Base-by-base conservation (phyloP, 352 stramenopile species). In the Phytophthora cryptogea region DNA sequence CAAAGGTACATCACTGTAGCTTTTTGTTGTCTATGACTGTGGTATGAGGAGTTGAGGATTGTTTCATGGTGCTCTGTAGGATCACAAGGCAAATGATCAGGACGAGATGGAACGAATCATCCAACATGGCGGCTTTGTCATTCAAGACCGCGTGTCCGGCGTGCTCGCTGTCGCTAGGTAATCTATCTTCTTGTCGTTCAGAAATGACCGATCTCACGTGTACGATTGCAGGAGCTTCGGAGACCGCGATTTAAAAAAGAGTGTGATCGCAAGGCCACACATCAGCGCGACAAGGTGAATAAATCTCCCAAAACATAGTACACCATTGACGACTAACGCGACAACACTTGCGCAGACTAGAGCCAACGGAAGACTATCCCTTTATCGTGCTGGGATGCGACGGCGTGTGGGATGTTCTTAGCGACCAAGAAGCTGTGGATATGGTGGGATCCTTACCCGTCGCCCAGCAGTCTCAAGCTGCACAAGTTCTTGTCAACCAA, bases 381-480 rank as follows among this genome's bases (percentile, higher is more conserved):
- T 89, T 94, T 43, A 42, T 92, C 9, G 71, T 94, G 16, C 59
- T 94, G 45, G 85, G 81, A 59, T 94, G 85, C 54, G 85, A 94
- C 54, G 85, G 85, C 17, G 57, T 94, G 1, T 94, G 85, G 85
- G 83, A 94, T 69, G 79, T 88, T 41, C 47, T 94, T 20, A 72
- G 54, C 11, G 81, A 92, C 56, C 83, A 94, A 69, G 83, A 91
- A 35, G 81, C 49, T 17, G 73, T 94, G 17, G 78, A 92, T 36
- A 55, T 94, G n/a, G 51, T 94, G 20, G 37, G 43, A 41, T 57
- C 61, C 6, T 39, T 91, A 43, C 52, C 70, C 0, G 30, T 66
- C 16, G 46, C 56, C 5, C 54, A 88, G 47, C 78, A 79, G 27
- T 42, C 57, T 30, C 55, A 70, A 11, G 85, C 81, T 17, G 83